Evolutionary conservation across 441 rosid species (phyloP).

Genomic region (Adansonia gregorii): DNA sequence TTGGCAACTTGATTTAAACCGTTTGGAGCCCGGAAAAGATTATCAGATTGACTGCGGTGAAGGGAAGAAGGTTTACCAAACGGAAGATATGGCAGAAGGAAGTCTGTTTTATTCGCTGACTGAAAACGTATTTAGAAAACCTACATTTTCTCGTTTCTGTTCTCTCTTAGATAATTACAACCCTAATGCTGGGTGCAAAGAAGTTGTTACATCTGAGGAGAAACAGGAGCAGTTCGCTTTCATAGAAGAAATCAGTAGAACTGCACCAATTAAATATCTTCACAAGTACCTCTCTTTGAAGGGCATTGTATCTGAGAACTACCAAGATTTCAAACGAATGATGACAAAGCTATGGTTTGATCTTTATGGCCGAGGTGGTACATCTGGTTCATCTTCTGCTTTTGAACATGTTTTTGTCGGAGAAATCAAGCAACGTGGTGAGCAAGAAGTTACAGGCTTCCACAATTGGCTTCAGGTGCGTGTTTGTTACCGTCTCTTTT

Average conservation of each 20-base stretch:
- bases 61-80: constrained; percentile 77
- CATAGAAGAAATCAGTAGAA: constrained; percentile 91
- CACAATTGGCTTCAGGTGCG: constrained; percentile 98
- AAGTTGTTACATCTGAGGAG: constrained; percentile 83
- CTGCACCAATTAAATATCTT: constrained; percentile 81
- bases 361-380: constrained; percentile 84
- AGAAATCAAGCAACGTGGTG: constrained; percentile 75
- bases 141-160: constrained; percentile 81
- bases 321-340: constrained; percentile 69
- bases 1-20: constrained; percentile 86
- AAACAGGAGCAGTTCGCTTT: constrained; percentile 89
- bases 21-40: constrained; percentile 79
- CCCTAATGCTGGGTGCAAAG: constrained; percentile 74
- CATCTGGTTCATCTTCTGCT: constrained; percentile 83
- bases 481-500: constrained; percentile 18
- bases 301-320: constrained; percentile 61
- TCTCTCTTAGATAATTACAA: constrained; percentile 93
- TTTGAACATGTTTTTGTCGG: constrained; percentile 99
- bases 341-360: constrained; percentile 80
- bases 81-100: constrained; percentile 80
- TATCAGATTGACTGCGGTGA: constrained; percentile 91
- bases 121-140: constrained; percentile 67
- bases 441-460: constrained; percentile 85
- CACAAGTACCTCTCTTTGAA: constrained; percentile 65
- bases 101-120: constrained; percentile 65